Evolutionary conservation across 805 yeast genomes (phyloP).

Genomic region (Nakazawaea siamensis): DNA sequence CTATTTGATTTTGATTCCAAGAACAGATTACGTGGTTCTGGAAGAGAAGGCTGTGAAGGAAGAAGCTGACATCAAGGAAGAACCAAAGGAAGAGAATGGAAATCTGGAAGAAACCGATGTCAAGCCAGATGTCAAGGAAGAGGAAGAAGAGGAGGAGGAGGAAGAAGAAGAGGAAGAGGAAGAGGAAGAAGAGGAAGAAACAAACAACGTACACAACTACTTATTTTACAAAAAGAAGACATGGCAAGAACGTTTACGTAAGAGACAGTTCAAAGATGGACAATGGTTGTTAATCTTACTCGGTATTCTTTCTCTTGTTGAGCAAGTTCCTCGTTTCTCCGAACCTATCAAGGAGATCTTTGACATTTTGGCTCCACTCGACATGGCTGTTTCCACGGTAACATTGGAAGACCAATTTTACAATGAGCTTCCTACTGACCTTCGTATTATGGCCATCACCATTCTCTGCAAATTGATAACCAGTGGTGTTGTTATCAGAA

Average conservation of each 20-base stretch:
- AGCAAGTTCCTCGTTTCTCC: conserved; percentile 46
- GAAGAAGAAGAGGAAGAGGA: conserved; percentile 19
- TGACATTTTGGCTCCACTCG: conserved; percentile 49
- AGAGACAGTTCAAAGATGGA: conserved; percentile 73
- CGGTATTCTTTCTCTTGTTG: conserved; percentile 60
- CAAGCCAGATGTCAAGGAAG: conserved; percentile 13
- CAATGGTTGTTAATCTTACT: conserved; percentile 75
- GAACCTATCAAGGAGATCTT: conserved; percentile 42
- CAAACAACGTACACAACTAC: conserved; percentile 35
- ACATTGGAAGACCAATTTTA: conserved; percentile 47
- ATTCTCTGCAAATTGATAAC: conserved; percentile 58
- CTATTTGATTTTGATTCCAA: conserved; percentile 8
- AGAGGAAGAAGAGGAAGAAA: conserved; percentile 19
- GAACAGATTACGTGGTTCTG: conserved; percentile 14
- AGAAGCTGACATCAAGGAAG: conserved; percentile 17
- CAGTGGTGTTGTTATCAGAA: conserved; percentile 50
- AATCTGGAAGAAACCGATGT: conserved; percentile 16
- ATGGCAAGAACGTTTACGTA: conserved; percentile 76
- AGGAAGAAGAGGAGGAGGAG: conserved; percentile 16
- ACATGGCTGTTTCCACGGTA: conserved; percentile 34
- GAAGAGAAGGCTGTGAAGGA: conserved; percentile 16
- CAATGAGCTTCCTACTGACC: conserved; percentile 37
- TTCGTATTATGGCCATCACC: conserved; percentile 49
- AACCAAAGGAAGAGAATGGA: conserved; percentile 18
- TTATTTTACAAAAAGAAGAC: conserved; percentile 50